These are phyloP conservation scores for Phytophthora tubulina DNA, from an alignment of 352 stramenopile species.

Conservation along the genomic window DNA sequence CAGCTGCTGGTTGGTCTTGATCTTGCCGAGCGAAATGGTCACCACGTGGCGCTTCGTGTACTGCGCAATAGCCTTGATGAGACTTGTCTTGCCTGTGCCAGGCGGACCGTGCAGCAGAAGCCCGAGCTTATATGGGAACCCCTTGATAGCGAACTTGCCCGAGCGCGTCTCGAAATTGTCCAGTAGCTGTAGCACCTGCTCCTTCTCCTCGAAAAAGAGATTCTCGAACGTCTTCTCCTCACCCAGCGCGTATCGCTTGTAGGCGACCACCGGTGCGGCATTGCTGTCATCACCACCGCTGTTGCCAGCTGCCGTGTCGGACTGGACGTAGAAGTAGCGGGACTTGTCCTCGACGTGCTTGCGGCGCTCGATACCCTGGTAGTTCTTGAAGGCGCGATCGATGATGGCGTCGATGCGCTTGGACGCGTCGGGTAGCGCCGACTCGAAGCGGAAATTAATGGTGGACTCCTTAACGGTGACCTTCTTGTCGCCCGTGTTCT, in stretches of 20 bases:
- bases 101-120: constrained; percentile 91
- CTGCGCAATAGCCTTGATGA: constrained; percentile 91
- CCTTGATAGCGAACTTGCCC: constrained; percentile 89
- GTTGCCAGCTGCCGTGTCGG: constrained; percentile 17
- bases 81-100: constrained; percentile 91
- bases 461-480: constrained; percentile 38
- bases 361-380: constrained; percentile 46
- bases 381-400: constrained; percentile 45
- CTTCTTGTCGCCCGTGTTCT: constrained; percentile 38
- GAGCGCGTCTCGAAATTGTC: constrained; percentile 71
- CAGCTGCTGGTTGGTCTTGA: constrained; percentile 87
- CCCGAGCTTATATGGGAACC: constrained; percentile 91
- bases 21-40: constrained; percentile 75
- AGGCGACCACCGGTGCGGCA: constrained; percentile 22
- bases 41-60: constrained; percentile 83
- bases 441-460: constrained; percentile 42
- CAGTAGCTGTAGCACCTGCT: constrained; percentile 69
- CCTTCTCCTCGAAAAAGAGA: constrained; percentile 91
- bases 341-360: constrained; percentile 53
- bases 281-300: constrained; percentile 24
- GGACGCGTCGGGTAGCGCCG: constrained; percentile 36
- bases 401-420: constrained; percentile 58
- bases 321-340: constrained; percentile 59
- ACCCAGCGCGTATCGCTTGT: constrained; percentile 84
- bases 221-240: constrained; percentile 91